Conservation (phyloP, 805 yeast species). For the Saturnispora saitoi region DNA sequence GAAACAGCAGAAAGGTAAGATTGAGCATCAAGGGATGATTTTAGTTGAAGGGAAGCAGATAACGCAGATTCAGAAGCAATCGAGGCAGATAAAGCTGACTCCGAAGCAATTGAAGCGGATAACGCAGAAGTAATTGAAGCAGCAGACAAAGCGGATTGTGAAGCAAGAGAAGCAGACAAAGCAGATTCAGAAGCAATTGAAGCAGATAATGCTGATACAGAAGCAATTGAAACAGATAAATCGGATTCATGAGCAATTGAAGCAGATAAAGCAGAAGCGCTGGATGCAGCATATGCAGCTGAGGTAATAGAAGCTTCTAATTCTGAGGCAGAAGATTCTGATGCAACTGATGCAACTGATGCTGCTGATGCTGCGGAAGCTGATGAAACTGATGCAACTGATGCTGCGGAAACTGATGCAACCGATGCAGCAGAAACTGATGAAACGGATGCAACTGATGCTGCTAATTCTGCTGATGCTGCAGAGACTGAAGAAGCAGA, state of each 20-base stretch:
- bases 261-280: conserved; percentile 20
- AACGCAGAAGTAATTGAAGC: too few species aligned
- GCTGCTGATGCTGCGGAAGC: conserved; percentile 20
- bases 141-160: conserved; percentile 18
- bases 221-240: conserved; percentile 8
- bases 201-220: conserved; percentile 17
- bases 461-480: conserved; percentile 28
- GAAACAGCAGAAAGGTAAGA: conserved; percentile 18
- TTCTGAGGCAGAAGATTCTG: conserved; percentile 14
- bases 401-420: conserved; percentile 15
- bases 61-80: conserved; percentile 14
- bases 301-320: conserved; percentile 11
- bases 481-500: conserved; percentile 14
- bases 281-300: conserved; percentile 13
- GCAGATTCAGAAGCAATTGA: conserved; percentile 14
- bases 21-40: conserved; percentile 18
- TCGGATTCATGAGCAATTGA: conserved; percentile 14
- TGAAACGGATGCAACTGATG: conserved; percentile 29
- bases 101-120: conserved; percentile 14
- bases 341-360: conserved; percentile 13
- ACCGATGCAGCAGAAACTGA: conserved; percentile 6
- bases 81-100: conserved; percentile 12
- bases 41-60: conserved; percentile 15
- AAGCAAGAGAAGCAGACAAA: conserved; percentile 12
- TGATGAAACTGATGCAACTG: conserved; percentile 19